Evolutionary conservation across 116 monocot genomes (phyloP), one percentile per base, ranked within the genome.

Genomic region (Trichopus zeylanicus): DNA sequence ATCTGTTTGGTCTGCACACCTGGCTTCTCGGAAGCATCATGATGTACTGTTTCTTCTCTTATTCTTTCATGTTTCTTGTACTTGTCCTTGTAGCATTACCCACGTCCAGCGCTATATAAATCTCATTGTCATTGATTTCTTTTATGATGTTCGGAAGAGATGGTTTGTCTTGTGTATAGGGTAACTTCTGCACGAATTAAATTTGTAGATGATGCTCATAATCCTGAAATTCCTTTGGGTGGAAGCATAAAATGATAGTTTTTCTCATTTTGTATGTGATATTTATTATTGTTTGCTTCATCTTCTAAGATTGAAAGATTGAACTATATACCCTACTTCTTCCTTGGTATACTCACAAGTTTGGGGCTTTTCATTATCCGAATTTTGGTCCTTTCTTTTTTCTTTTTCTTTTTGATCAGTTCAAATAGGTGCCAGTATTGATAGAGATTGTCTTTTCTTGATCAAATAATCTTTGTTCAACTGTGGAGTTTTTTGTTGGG

Each of bases 21-120:
- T 86, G 66, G 89, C 63, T 68, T 94, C 94, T 10, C 80, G 78
- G 30, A 94, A 89, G 57, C 94, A 94, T 59, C 85, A 76, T 67
- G 89, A 94, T 86, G 94, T 94, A 66, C 5, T 10, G 25, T 57
- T 31, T 56, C 12, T 49, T 34, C 24, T 24, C 4, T 6, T 49
- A 7, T 22, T 8, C 3, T 42, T 13, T 42, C n/a, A 42, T 13
- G 42, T 12, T 42, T 18, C 8, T 42, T 16, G 12, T n/a, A 42
- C 18, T n/a, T 42, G 42, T 13, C 32, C 13, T n/a, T 42, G 42
- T 42, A 12, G 42, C n/a, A n/a, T 42, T 18, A 16, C n/a, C n/a
- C 42, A 42, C 13, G 18, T 42, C 12, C 0, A 42, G 18, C n/a
- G 42, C 12, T 42, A n/a, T 42, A 42, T n/a, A 42, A 42, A 42